Conservation (phyloP, 139 green algal genomes). For the Chlorella sp. region DNA sequence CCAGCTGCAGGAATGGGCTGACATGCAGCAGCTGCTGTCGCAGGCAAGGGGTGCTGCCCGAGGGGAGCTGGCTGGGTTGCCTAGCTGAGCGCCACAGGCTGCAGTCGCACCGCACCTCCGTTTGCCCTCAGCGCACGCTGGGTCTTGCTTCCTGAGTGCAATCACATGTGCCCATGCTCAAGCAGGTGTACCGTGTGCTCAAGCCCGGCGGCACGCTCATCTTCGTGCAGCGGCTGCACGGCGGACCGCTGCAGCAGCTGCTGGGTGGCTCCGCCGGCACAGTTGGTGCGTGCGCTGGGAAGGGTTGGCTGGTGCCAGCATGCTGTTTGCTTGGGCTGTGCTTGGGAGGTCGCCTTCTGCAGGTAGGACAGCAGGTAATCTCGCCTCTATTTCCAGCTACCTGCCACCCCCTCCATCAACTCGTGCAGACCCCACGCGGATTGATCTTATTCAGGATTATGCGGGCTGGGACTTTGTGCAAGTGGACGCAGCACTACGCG, state of each 20-base stretch:
- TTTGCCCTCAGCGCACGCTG: too few species aligned
- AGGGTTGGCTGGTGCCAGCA: not conserved
- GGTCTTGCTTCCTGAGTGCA: too few species aligned
- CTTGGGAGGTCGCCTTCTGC: too few species aligned
- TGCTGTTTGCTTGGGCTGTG: too few species aligned
- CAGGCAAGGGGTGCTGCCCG: not conserved
- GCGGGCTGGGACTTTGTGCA: conserved; percentile 54
- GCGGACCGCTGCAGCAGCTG: conserved; percentile 40
- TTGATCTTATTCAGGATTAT: conserved; percentile 32
- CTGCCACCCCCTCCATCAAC: not conserved
- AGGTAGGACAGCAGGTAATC: too few species aligned
- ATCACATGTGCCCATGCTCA: too few species aligned
- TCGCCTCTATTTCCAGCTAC: too few species aligned
- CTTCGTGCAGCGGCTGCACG: conserved; percentile 59
- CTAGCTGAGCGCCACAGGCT: too few species aligned
- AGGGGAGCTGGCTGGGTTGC: not conserved
- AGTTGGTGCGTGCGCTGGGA: conserved; percentile 12
- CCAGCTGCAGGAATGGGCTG: not conserved
- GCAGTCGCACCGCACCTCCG: too few species aligned
- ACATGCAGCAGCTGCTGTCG: conserved; percentile 39
- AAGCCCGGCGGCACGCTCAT: conserved; percentile 66
- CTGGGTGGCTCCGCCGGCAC: not conserved
- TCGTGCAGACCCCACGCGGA: conserved; percentile 16
- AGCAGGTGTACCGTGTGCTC: conserved; percentile 52
- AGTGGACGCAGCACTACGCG: conserved; percentile 56